Evolutionary conservation across 2,329 filamentous ascomycete genomes (phyloP).

Genomic region (Amylocarpus encephaloides): DNA sequence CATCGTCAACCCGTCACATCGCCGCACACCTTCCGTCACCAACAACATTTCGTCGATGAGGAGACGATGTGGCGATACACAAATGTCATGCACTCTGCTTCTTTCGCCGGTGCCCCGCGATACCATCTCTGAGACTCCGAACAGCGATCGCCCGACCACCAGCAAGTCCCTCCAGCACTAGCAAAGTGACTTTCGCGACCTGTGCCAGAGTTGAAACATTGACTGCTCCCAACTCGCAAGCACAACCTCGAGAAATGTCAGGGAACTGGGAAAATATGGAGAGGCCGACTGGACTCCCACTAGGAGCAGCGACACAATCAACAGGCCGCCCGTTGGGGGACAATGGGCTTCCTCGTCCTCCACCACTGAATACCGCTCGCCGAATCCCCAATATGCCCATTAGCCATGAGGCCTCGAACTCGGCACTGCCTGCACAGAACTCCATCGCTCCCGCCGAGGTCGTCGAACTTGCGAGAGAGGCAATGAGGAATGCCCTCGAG

Average conservation of each 20-base stretch:
- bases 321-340: conserved; percentile 38
- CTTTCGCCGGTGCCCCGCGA: neutral
- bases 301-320: conserved; percentile 33
- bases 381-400: conserved; percentile 40
- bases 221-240: conserved; percentile 18
- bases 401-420: conserved; percentile 39
- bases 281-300: conserved; percentile 26
- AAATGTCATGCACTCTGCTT: conserved; percentile 4
- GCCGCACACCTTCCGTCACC: neutral
- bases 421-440: conserved; percentile 41
- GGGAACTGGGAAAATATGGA: conserved; percentile 24
- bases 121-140: neutral
- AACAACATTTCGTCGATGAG: neutral
- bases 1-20: neutral
- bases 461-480: conserved; percentile 57
- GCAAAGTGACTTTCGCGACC: conserved; percentile 9
- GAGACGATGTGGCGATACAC: conserved; percentile 5
- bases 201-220: conserved; percentile 21
- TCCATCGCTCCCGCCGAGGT: conserved; percentile 57
- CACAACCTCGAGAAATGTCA: conserved; percentile 13
- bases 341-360: conserved; percentile 30
- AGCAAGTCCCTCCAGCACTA: neutral
- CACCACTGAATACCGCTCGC: conserved; percentile 30
- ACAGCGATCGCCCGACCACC: neutral
- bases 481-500: conserved; percentile 60